Conservation (phyloP, 164 flowering plant genomes). For the Houttuynia cordata region DNA sequence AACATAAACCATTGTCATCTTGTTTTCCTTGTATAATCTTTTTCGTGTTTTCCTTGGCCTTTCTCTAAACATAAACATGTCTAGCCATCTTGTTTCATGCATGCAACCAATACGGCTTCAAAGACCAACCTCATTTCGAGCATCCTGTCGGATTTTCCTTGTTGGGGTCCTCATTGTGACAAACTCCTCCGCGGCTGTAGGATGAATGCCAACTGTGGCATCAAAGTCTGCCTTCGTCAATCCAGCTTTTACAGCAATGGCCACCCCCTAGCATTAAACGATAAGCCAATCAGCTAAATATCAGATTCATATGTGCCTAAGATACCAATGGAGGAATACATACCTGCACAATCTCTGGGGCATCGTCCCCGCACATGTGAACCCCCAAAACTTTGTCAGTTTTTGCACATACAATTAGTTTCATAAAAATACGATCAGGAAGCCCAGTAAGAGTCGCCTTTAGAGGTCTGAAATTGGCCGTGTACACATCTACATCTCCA, state of each 20-base stretch:
- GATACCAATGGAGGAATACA: slow-evolving; percentile 1
- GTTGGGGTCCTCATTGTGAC: slow-evolving; percentile 69
- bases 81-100: background rate
- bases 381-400: slow-evolving; percentile 72
- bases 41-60: too few relatives aligned
- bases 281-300: background rate
- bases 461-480: slow-evolving; percentile 79
- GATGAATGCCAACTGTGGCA: slow-evolving; percentile 88
- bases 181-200: slow-evolving; percentile 49
- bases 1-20: too few relatives aligned
- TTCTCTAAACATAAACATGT: background rate
- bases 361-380: slow-evolving; percentile 94
- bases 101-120: too few relatives aligned
- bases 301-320: background rate
- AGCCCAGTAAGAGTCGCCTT: slow-evolving; percentile 96
- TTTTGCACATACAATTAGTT: slow-evolving; percentile 82
- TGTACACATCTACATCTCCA: slow-evolving; percentile 71
- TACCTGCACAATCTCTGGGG: slow-evolving; percentile 85
- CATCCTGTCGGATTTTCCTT: slow-evolving; percentile 44
- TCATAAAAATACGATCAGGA: slow-evolving; percentile 86
- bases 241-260: slow-evolving; percentile 91
- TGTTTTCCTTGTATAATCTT: too few relatives aligned
- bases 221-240: slow-evolving; percentile 80
- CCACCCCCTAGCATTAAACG: slow-evolving; percentile 61
- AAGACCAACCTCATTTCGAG: slow-evolving; percentile 51